Conservation (phyloP, 257 asterid genomes). For the Jacaranda mimosifolia region DNA sequence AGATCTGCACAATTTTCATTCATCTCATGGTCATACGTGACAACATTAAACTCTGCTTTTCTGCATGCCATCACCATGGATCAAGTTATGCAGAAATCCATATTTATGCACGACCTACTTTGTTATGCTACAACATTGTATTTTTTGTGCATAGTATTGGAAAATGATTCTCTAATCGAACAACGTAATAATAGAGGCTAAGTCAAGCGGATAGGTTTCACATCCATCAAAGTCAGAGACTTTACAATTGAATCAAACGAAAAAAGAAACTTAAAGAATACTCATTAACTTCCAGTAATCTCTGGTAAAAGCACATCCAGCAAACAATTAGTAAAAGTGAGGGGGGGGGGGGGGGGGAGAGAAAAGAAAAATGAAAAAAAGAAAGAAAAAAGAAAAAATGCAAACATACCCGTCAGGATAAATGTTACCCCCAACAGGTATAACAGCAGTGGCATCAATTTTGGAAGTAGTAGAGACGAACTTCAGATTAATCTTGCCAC, state of each 20-base stretch:
- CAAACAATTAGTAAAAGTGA: neutral
- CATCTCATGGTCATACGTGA: too few relatives aligned
- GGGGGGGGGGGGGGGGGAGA: too few relatives aligned
- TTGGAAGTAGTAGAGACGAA: slow-evolving; percentile 42
- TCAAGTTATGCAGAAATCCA: too few relatives aligned
- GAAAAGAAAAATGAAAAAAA: too few relatives aligned
- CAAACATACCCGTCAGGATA: slow-evolving; percentile 69
- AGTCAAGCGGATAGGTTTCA: neutral
- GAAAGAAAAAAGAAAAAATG: neutral
- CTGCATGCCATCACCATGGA: too few relatives aligned
- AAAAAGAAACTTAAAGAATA: neutral
- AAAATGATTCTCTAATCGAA: neutral
- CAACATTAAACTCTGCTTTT: too few relatives aligned
- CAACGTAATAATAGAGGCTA: neutral
- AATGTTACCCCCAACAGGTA: slow-evolving; percentile 64
- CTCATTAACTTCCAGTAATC: neutral
- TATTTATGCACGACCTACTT: neutral
- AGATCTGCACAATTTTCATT: too few relatives aligned
- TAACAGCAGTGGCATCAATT: slow-evolving; percentile 51
- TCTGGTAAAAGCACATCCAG: neutral
- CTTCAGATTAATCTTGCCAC: slow-evolving; percentile 33
- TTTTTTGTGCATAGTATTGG: neutral
- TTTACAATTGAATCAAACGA: neutral
- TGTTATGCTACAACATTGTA: neutral
- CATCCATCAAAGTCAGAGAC: neutral